Evolutionary conservation across 306 rosid species (phyloP).

Genomic region (Oxytropis ochrocephala): DNA sequence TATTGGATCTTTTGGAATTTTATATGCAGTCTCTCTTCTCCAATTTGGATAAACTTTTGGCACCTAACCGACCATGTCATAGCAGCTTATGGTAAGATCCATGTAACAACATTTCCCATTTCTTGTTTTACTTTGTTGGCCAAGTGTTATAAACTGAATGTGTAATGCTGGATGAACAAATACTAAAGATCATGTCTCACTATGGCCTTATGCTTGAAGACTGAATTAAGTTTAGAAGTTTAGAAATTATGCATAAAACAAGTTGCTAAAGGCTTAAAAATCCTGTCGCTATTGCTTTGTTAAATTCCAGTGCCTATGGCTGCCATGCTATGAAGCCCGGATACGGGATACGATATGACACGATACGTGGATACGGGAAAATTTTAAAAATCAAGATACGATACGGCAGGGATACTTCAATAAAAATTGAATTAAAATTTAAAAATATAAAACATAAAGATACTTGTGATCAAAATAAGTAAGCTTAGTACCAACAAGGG

Average conservation of each 20-base stretch:
- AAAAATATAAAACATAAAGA: too few species aligned
- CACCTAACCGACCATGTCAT: slow-evolving; percentile 80
- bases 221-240: not conserved
- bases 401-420: too few species aligned
- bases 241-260: too few species aligned
- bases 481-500: too few species aligned
- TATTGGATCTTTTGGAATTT: slow-evolving; percentile 29
- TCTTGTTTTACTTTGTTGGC: slow-evolving; percentile 11
- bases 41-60: slow-evolving; percentile 79
- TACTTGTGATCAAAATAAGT: too few species aligned
- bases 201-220: not conserved
- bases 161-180: not conserved
- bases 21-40: slow-evolving; percentile 72
- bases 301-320: not conserved
- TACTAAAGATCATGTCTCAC: not conserved
- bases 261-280: too few species aligned
- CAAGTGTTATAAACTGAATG: not conserved
- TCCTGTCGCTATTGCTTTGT: not conserved
- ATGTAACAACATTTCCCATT: not conserved
- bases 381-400: too few species aligned
- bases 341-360: too few species aligned
- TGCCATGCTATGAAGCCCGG: too few species aligned
- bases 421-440: too few species aligned
- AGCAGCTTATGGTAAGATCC: slow-evolving; percentile 81
- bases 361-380: too few species aligned